Conservation (phyloP, 176 grass and related monocot genomes). For the Aegilops sharonensis region DNA sequence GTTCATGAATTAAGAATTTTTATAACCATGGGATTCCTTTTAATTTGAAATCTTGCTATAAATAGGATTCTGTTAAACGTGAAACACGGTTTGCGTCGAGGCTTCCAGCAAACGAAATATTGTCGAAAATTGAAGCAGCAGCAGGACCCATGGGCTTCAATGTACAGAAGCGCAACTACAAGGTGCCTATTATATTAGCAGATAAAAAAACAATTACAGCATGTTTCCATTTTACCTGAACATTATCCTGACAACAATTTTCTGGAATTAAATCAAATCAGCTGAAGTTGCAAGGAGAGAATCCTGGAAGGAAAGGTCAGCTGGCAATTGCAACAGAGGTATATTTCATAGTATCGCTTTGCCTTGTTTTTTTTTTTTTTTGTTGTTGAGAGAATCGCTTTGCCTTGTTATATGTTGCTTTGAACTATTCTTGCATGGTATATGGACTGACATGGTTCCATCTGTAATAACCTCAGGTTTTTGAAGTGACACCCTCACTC, state of each 20-base stretch:
- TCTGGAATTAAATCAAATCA: slow-evolving; percentile 38
- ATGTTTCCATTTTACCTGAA: slow-evolving; percentile 13
- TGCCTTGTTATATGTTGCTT: neutral
- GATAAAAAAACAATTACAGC: neutral
- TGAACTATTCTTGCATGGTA: neutral
- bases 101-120: slow-evolving; percentile 89
- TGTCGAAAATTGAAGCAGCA: slow-evolving; percentile 89
- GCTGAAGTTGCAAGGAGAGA: slow-evolving; percentile 95
- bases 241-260: neutral
- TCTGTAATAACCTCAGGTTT: slow-evolving; percentile 53
- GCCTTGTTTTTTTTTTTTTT: too few species aligned
- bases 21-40: slow-evolving; percentile 2
- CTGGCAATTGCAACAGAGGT: slow-evolving; percentile 95
- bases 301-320: slow-evolving; percentile 93
- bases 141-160: slow-evolving; percentile 87
- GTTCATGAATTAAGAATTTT: neutral
- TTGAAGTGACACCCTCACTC: slow-evolving; percentile 87
- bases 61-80: slow-evolving; percentile 65
- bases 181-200: slow-evolving; percentile 39
- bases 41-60: neutral
- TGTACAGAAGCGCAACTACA: slow-evolving; percentile 90
- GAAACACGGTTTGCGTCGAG: slow-evolving; percentile 95
- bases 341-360: neutral
- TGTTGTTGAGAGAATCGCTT: too few species aligned
- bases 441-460: slow-evolving; percentile 17